Base-by-base conservation (phyloP, 345 rosid species). In the Adansonia digitata region DNA sequence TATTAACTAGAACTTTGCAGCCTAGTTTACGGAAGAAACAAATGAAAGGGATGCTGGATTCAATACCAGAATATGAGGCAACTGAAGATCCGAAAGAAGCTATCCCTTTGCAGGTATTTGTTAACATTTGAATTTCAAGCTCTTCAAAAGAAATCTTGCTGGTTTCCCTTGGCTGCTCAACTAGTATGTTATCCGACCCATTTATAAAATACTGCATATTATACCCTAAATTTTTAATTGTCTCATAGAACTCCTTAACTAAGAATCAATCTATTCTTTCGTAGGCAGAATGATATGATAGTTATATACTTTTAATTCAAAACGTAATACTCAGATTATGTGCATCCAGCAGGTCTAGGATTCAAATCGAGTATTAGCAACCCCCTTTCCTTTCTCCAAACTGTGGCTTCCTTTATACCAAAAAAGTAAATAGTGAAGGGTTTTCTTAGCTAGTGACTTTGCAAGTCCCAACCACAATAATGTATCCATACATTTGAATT, bases 61-160 rank as follows among this genome's bases (percentile, higher is more conserved):
- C 95, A 2, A 94, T 94, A 42, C 98, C 97, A 0, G 98, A 94
- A 84, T 76, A 84, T 69, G 94, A 85, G 70, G 68, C 86, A 4
- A 77, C 79, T 45, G 91, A 85, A 77, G 74, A 82, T 59, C 81
- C 18, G 65, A 82, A 81, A 63, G 82, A 74, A 35, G 75, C 15
- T 49, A 75, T 79, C 39, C 77, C 84, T 26, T 71, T 85, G 71
- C 91, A 86, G 98, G 98, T 93, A 86, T 55, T 43, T 53, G 13
- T 74, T 68, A 46, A 42, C 13, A 34, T 75, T 34, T 35, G 40
- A 46, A 66, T 66, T 40, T 40, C 31, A 65, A 42, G 70, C n/a
- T 42, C 70, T 65, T 65, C 46, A 52, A 26, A 53, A 59, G 13
- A 20, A 45, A 31, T 49, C 27, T 51, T 27, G 26, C 24, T 70